A percentile compares a stretch with the other conserved stretches of the same genome.
Evolutionary conservation across 257 asterid species (phyloP).

Genomic region (Eucommia ulmoides): DNA sequence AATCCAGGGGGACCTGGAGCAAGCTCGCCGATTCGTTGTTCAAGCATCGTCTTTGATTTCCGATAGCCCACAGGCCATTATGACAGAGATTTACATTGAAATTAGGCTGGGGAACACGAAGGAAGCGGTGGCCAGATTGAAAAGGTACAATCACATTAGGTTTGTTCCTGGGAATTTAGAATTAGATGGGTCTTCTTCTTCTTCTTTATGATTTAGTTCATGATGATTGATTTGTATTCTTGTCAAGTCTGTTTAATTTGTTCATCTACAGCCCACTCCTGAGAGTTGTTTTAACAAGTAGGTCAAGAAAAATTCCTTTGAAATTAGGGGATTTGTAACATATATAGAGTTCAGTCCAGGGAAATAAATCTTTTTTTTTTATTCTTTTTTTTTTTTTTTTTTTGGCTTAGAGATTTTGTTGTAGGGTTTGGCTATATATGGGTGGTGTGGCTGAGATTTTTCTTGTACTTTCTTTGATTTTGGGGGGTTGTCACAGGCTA

Average conservation of each 20-base stretch:
- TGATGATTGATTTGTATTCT: slow-evolving; percentile 17
- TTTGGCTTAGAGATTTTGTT: slow-evolving; percentile 19
- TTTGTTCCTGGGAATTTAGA: slow-evolving; percentile 22
- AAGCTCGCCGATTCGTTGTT: slow-evolving; percentile 34
- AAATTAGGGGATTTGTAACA: slow-evolving; percentile 63
- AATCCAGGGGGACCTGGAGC: slow-evolving; percentile 51
- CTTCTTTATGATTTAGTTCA: too few species aligned
- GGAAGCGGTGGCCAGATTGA: slow-evolving; percentile 66
- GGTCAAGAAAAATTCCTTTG: slow-evolving; percentile 49
- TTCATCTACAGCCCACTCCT: slow-evolving; percentile 29
- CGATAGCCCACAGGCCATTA: slow-evolving; percentile 39
- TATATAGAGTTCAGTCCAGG: slow-evolving; percentile 57
- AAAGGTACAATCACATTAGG: slow-evolving; percentile 31
- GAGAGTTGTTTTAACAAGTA: slow-evolving; percentile 45
- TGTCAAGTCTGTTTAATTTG: too few species aligned
- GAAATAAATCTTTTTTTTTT: slow-evolving; percentile 31
- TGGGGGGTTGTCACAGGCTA: slow-evolving; percentile 27
- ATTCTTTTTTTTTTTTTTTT: slow-evolving; percentile 5
- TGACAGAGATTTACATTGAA: slow-evolving; percentile 69
- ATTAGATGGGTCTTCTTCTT: slow-evolving; percentile 28
- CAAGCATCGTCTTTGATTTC: slow-evolving; percentile 47
- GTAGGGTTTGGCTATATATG: too few species aligned
- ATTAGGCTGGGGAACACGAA: slow-evolving; percentile 41
- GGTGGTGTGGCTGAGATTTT: slow-evolving; percentile 31
- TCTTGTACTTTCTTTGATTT: too few species aligned